Evolutionary conservation across 2,329 filamentous ascomycete species (phyloP).

Genomic region (Passalora sequoiae): DNA sequence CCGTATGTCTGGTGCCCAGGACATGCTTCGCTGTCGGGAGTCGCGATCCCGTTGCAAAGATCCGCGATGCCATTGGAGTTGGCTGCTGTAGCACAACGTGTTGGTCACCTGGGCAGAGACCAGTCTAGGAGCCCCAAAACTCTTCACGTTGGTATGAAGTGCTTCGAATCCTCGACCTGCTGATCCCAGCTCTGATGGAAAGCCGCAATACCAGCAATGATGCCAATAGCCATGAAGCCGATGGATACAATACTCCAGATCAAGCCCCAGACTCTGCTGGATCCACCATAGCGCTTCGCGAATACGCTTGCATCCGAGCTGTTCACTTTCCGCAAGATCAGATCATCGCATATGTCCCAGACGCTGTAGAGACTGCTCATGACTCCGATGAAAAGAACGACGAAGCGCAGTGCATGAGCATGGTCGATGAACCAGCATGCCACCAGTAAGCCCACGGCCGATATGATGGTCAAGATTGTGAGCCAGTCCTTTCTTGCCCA

Average conservation of each 20-base stretch:
- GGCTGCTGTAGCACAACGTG: background rate
- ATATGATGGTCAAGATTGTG: slow-evolving; percentile 64
- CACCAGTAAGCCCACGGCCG: slow-evolving; percentile 65
- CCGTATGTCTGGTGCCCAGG: too few relatives aligned
- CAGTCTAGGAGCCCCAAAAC: too few relatives aligned
- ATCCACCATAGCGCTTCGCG: slow-evolving; percentile 70
- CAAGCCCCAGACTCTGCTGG: slow-evolving; percentile 74
- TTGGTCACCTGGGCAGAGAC: too few relatives aligned
- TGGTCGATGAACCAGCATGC: slow-evolving; percentile 77
- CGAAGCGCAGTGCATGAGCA: slow-evolving; percentile 66
- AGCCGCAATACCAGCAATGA: slow-evolving; percentile 70
- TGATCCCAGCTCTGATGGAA: slow-evolving; percentile 66
- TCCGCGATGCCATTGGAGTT: too few relatives aligned
- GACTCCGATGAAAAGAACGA: slow-evolving; percentile 69
- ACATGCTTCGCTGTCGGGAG: too few relatives aligned
- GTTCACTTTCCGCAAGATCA: slow-evolving; percentile 76
- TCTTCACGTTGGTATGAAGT: slow-evolving; percentile 60
- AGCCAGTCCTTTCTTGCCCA: slow-evolving; percentile 76
- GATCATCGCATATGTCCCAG: slow-evolving; percentile 80
- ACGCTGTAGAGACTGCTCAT: slow-evolving; percentile 77
- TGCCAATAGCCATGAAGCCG: slow-evolving; percentile 65
- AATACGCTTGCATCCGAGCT: slow-evolving; percentile 75
- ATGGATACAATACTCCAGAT: slow-evolving; percentile 72
- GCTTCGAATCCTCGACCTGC: slow-evolving; percentile 63
- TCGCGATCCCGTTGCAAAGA: background rate